Evolutionary conservation across 139 green algal genomes (phyloP).

Genomic region (Ettlia oleoabundans): DNA sequence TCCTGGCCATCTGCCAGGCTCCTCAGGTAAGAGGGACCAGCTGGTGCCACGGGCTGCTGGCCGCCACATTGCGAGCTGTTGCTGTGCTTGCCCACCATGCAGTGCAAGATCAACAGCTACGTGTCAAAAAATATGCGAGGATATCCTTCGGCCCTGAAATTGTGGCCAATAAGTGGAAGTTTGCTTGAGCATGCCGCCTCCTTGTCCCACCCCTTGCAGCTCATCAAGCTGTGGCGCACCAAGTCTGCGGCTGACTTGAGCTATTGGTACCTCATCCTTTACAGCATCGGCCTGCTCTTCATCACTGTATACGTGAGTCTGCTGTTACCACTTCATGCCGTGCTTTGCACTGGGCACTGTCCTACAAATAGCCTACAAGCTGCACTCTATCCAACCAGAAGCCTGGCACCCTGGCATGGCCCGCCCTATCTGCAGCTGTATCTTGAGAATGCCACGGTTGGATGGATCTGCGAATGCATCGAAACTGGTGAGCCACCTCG

Average conservation of each 20-base stretch:
- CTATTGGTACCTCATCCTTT: conserved; percentile 1
- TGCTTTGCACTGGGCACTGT: background rate
- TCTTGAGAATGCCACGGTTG: background rate
- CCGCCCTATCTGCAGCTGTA: background rate
- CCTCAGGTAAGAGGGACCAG: background rate
- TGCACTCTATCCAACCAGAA: background rate
- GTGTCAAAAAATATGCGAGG: too few species aligned
- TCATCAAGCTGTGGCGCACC: conserved; percentile 14
- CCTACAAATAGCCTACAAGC: background rate
- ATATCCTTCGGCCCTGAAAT: too few species aligned
- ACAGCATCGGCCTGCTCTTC: conserved; percentile 18
- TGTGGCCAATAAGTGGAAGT: too few species aligned
- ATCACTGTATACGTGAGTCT: conserved; percentile 14
- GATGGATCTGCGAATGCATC: conserved; percentile 4
- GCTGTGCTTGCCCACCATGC: too few species aligned
- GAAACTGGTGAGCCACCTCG: background rate
- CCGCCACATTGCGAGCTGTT: background rate
- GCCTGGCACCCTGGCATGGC: background rate
- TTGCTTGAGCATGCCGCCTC: background rate
- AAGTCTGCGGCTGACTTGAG: conserved; percentile 13
- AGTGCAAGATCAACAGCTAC: too few species aligned
- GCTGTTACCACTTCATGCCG: background rate
- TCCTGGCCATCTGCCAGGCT: conserved; percentile 19
- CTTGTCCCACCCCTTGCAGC: background rate
- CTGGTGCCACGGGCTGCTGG: background rate